Evolutionary conservation across 805 yeast genomes (phyloP).

Genomic region (Debaryomyces tyrocola): DNA sequence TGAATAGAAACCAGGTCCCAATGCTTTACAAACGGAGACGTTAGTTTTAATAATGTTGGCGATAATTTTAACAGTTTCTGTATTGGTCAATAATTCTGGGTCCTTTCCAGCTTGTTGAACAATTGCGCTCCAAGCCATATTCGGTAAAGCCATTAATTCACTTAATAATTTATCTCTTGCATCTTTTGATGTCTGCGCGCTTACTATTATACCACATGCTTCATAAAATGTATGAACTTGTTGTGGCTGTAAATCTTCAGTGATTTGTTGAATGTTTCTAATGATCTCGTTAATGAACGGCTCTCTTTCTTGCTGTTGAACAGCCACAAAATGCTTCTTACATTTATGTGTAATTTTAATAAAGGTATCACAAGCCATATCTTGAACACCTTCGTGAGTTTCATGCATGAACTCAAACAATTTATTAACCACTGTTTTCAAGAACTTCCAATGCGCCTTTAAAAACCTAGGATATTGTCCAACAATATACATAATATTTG

Average conservation of each 20-base stretch:
- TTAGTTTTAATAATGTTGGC: slow-evolving; percentile 95
- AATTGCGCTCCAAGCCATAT: slow-evolving; percentile 91
- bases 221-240: slow-evolving; percentile 97
- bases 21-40: slow-evolving; percentile 89
- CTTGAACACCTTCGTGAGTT: slow-evolving; percentile 99
- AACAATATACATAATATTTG: slow-evolving; percentile 99
- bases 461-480: slow-evolving; percentile 98
- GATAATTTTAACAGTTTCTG: slow-evolving; percentile 87
- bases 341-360: slow-evolving; percentile 94
- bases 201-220: slow-evolving; percentile 92
- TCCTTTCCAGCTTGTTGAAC: slow-evolving; percentile 82
- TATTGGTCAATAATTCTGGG: slow-evolving; percentile 71
- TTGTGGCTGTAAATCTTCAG: slow-evolving; percentile 92
- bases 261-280: slow-evolving; percentile 75
- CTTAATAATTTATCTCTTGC: slow-evolving; percentile 69
- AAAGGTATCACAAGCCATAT: slow-evolving; percentile 99
- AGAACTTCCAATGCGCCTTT: slow-evolving; percentile 97
- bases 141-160: slow-evolving; percentile 88
- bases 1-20: slow-evolving; percentile 87
- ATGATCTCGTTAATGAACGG: slow-evolving; percentile 93
- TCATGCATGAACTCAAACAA: slow-evolving; percentile 99
- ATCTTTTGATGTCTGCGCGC: slow-evolving; percentile 75
- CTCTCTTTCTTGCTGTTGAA: slow-evolving; percentile 79
- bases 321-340: slow-evolving; percentile 89
- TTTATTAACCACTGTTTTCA: slow-evolving; percentile 93